phyloP scores from a whole-genome alignment of 2,329 filamentous ascomycete species.

The Ilyonectria destructans region DNA sequence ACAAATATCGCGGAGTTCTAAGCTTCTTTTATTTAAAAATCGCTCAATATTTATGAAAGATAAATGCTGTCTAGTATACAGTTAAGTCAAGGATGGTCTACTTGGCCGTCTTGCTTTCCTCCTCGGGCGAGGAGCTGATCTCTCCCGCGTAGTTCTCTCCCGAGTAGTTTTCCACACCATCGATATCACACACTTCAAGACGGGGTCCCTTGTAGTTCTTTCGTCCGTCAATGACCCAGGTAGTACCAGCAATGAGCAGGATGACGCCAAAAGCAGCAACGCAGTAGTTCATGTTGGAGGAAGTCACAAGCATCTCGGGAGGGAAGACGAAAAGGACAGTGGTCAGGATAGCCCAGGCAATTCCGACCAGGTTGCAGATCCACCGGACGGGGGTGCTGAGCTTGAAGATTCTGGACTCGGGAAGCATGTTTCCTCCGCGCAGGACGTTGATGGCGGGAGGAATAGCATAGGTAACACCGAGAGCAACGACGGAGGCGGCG shows the following conservation, averaged over 20 bases:
- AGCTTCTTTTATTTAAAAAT: slow-evolving; percentile 12
- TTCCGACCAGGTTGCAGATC: slow-evolving; percentile 62
- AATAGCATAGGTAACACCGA: slow-evolving; percentile 83
- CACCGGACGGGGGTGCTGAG: slow-evolving; percentile 56
- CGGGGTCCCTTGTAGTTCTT: slow-evolving; percentile 62
- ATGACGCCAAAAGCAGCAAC: slow-evolving; percentile 66
- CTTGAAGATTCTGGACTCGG: slow-evolving; percentile 62
- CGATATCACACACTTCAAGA: slow-evolving; percentile 41
- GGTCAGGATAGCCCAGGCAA: slow-evolving; percentile 79
- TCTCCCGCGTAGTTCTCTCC: slow-evolving; percentile 18
- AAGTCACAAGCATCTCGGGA: slow-evolving; percentile 75
- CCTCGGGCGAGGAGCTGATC: slow-evolving; percentile 13
- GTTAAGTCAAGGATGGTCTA: not conserved
- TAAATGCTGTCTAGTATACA: slow-evolving; percentile 15
- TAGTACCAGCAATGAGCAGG: slow-evolving; percentile 60
- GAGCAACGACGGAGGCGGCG: slow-evolving; percentile 80
- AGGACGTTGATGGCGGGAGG: slow-evolving; percentile 80
- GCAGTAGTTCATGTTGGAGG: slow-evolving; percentile 78
- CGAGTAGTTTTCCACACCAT: slow-evolving; percentile 20
- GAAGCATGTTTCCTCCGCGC: slow-evolving; percentile 77
- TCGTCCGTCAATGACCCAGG: slow-evolving; percentile 66
- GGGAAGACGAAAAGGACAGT: slow-evolving; percentile 85
- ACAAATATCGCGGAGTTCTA: not conserved
- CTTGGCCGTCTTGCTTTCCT: slow-evolving; percentile 26
- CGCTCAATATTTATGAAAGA: slow-evolving; percentile 9